Evolutionary conservation across 805 yeast species (phyloP), one percentile per base, ranked within the genome.

Genomic region (Lachancea meyersii): DNA sequence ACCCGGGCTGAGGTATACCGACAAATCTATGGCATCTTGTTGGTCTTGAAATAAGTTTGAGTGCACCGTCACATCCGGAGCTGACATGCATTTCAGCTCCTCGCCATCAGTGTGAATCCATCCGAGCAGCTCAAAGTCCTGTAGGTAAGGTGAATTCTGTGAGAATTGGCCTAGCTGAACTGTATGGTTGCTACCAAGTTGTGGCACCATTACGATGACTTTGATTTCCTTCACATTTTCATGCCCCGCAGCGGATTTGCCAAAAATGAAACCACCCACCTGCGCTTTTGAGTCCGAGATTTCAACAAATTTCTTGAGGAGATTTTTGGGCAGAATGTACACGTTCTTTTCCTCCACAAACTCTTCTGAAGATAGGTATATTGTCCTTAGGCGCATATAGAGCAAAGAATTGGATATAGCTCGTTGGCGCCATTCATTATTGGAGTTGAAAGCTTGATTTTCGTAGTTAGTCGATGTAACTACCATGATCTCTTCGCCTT

Each of bases 401-500:
- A 93, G 68, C 50, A 78, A 73, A 35, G 84, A 73, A 0, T 94
- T 73, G 1, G 94, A 80, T 38, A 93, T 77, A 0, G 97, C 96
- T 31, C 94, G 67, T 41, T 73, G 73, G 52, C 97, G 73, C 99
- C 99, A 93, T 56, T 88, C 95, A 27, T 88, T 79, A 59, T 79
- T 81, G 1, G 96, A 86, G 35, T 81, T 72, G 59, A 93, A 93
- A 13, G 81, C 67, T 65, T 79, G 81, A 54, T 86, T 93, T 60
- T 88, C 98, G 58, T 85, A 89, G 48, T 79, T 79, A 14, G 89
- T 79, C 0, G 97, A 88, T 0, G 97, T 88, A 23, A 91, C 96
- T 0, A 96, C 91, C 32, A 85, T 82, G 54, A 93, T 91, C 54
- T 89, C 94, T 58, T 93, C 98, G 26, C 99, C 99, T 56, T 89